Conservation (phyloP, 495 filamentous ascomycete species). For the Parathielavia appendiculata region DNA sequence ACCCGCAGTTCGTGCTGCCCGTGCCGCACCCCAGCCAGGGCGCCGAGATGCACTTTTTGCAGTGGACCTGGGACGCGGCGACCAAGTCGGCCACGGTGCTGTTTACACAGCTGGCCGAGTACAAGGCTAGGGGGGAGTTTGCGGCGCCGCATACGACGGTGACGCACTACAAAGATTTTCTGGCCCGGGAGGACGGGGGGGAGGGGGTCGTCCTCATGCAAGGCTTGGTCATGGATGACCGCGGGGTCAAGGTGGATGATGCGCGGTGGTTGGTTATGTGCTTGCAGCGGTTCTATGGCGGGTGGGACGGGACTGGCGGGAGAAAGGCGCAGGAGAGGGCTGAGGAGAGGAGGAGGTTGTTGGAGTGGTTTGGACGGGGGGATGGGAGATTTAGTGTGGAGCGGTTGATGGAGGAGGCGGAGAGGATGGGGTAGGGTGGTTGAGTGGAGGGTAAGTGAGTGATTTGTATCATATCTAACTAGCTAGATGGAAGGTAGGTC, state of each 20-base stretch:
- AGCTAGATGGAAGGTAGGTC: background rate
- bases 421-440: slow-evolving; percentile 55
- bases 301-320: slow-evolving; percentile 44
- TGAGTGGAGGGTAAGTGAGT: background rate
- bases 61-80: slow-evolving; percentile 64
- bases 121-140: slow-evolving; percentile 83
- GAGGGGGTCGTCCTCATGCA: slow-evolving; percentile 80
- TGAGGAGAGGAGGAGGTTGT: slow-evolving; percentile 53
- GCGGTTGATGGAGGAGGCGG: slow-evolving; percentile 76
- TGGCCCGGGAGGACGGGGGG: slow-evolving; percentile 24
- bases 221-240: slow-evolving; percentile 68
- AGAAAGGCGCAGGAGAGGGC: slow-evolving; percentile 36
- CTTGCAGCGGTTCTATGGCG: slow-evolving; percentile 84
- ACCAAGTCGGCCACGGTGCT: slow-evolving; percentile 71
- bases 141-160: slow-evolving; percentile 88
- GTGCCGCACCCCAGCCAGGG: slow-evolving; percentile 65
- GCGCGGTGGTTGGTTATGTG: slow-evolving; percentile 88
- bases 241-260: slow-evolving; percentile 72
- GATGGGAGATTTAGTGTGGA: slow-evolving; percentile 77
- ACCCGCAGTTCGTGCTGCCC: slow-evolving; percentile 88
- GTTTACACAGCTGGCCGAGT: slow-evolving; percentile 89
- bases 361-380: slow-evolving; percentile 76
- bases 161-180: slow-evolving; percentile 81
- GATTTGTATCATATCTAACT: slow-evolving; percentile 3
- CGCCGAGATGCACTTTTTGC: slow-evolving; percentile 77